Base-by-base conservation (phyloP, 805 yeast genomes). In the Ogataea nakhonphanomensis region DNA sequence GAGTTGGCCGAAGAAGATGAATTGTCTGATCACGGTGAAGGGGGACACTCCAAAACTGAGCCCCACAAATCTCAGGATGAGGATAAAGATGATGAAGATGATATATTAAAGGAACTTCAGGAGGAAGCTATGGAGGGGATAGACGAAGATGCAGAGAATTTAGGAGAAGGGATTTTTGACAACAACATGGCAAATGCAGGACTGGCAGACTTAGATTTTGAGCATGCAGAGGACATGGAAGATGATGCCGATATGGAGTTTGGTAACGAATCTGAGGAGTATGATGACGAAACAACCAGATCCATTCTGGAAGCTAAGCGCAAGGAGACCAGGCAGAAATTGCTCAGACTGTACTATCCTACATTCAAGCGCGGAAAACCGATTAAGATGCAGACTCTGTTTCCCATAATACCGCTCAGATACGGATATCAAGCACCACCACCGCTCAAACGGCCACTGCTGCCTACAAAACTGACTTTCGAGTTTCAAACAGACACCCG, bases 1-100 rank as follows among this genome's bases (percentile, higher is more conserved):
- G 97, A 90, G 61, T 67, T 90, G 35, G 97, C 97, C 0, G 97
- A 90, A 17, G 96, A 90, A 33, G 95, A 86, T 41, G 57, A 69
- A 1, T 70, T 64, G 23, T 70, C 31, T 43, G 53, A 44, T 17
- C 20, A 17, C 20, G 20, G 20, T 17, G 5, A 17, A 4, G 20
- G 20, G 5, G 20, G 20, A 17, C 20, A 17, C 20, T 17, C 20
- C 3, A 5, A 17, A 17, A 17, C 3, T 5, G 20, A 17, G 20
- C 3, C 5, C 20, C 20, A 17, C 3, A 17, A 17, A 17, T 17
- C 20, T 17, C 20, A 63, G 49, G 71, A 69, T 11, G 62, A 49
- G 1, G 61, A 58, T n/a, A 68, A 51, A 10, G 60, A 54, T 7
- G 53, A 45, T 3, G 69, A 58, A 5, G 69, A 63, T 36, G 71